A percentile compares a stretch with the other conserved stretches of the same genome.
These are phyloP conservation scores for Nepenthes alata DNA, from an alignment of 179 eudicot species.

Conservation along the genomic window DNA sequence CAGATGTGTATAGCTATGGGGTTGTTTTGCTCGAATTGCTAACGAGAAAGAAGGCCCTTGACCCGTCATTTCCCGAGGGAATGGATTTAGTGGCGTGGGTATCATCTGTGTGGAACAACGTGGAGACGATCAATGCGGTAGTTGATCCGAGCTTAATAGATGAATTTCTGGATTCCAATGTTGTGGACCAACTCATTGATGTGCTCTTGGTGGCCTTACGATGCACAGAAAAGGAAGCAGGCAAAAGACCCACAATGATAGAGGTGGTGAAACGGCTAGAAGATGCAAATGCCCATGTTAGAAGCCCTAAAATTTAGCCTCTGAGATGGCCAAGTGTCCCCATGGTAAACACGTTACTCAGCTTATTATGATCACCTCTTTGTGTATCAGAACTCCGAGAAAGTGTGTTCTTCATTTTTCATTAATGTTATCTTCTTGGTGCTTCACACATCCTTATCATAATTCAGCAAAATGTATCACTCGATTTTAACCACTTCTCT, in stretches of 20 bases:
- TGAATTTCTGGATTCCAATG: conserved; percentile 33
- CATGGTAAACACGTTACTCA: no score
- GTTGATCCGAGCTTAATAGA: conserved; percentile 37
- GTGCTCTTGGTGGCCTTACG: conserved; percentile 47
- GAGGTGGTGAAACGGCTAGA: conserved; percentile 52
- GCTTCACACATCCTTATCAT: no score
- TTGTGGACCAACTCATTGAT: conserved; percentile 48
- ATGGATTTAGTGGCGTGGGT: conserved; percentile 55
- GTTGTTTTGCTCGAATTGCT: conserved; percentile 63
- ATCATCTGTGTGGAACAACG: conserved; percentile 27
- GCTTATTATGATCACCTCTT: no score
- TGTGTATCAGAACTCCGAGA: no score
- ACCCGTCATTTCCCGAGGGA: conserved; percentile 36
- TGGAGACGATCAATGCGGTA: conserved; percentile 31
- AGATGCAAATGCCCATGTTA: conserved; percentile 17
- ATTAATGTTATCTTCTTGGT: no score
- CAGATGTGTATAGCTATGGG: conserved; percentile 82
- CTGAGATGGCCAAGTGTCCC: no score
- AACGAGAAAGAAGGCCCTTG: conserved; percentile 48
- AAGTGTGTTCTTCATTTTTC: no score
- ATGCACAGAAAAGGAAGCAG: conserved; percentile 57
- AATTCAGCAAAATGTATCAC: no score
- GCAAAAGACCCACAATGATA: conserved; percentile 69
- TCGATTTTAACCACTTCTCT: no score
- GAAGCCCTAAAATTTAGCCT: not conserved